Evolutionary conservation across 352 stramenopile genomes (phyloP).

Genomic region (Pythium rishiriense): DNA sequence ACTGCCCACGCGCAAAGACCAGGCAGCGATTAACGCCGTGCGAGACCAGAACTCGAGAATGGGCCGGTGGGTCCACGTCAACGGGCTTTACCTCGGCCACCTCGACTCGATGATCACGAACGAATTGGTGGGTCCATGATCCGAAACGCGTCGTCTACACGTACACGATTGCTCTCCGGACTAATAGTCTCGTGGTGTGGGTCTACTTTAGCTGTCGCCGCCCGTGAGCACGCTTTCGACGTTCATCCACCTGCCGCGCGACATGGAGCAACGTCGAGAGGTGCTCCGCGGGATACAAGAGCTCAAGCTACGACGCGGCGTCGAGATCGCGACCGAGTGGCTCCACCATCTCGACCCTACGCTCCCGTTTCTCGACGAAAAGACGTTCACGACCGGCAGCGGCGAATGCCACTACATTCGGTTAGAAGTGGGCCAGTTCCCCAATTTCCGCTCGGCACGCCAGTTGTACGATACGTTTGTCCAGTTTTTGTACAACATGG

Average conservation of each 20-base stretch:
- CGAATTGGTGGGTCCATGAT: conserved; percentile 11
- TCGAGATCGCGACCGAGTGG: neutral
- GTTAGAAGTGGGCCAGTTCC: conserved; percentile 16
- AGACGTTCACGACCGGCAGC: conserved; percentile 6
- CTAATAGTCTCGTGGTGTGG: too few species aligned
- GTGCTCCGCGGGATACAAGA: conserved; percentile 30
- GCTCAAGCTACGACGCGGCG: conserved; percentile 38
- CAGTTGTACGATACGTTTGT: conserved; percentile 46
- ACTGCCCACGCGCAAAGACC: conserved; percentile 2
- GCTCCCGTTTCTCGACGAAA: conserved; percentile 7
- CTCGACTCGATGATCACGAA: conserved; percentile 15
- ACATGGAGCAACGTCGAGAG: conserved; percentile 1
- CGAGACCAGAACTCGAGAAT: neutral
- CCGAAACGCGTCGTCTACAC: too few species aligned
- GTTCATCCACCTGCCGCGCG: conserved; percentile 15
- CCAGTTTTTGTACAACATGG: conserved; percentile 45
- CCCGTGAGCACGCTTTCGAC: conserved; percentile 13
- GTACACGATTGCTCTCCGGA: too few species aligned
- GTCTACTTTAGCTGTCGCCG: too few species aligned
- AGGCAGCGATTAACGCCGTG: neutral
- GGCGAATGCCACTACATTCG: conserved; percentile 12
- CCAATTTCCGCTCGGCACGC: conserved; percentile 39
- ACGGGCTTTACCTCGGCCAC: conserved; percentile 8
- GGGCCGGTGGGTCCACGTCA: conserved; percentile 11
- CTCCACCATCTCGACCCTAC: conserved; percentile 7